Percentiles rank a stretch among this genome's conserved stretches.
phyloP scores from a whole-genome alignment of 2,329 filamentous ascomycete genomes.

The Nannizziopsis barbatae region DNA sequence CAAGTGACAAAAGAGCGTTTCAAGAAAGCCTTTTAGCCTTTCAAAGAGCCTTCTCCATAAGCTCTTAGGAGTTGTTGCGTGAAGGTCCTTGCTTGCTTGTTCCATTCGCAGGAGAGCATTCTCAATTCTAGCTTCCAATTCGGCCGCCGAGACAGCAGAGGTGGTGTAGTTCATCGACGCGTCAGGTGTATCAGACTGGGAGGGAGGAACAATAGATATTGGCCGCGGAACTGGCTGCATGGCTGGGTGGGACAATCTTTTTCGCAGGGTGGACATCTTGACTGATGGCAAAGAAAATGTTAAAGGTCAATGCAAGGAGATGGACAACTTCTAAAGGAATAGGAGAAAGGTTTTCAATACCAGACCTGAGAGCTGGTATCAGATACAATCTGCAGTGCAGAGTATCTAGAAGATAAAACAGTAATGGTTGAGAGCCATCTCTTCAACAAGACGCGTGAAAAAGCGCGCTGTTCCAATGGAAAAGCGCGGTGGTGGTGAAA shows the following conservation, averaged over 20 bases:
- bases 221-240: neutral
- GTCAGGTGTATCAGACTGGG: neutral
- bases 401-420: too few relatives aligned
- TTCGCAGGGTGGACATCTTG: neutral
- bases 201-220: neutral
- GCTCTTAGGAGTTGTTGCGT: neutral
- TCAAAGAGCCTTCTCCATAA: neutral
- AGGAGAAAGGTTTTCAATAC: too few relatives aligned
- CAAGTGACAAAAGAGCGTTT: neutral
- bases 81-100: neutral
- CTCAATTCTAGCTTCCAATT: constrained; percentile 6
- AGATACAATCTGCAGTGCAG: too few relatives aligned
- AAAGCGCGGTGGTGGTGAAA: too few relatives aligned
- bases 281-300: neutral
- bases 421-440: too few relatives aligned
- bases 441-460: too few relatives aligned
- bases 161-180: neutral
- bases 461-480: too few relatives aligned
- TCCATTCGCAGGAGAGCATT: neutral
- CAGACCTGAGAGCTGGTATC: too few relatives aligned
- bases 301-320: too few relatives aligned
- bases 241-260: neutral
- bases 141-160: neutral
- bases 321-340: too few relatives aligned
- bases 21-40: neutral